phyloP scores from a whole-genome alignment of 2,329 filamentous ascomycete species.

The Talaromyces rugulosus region DNA sequence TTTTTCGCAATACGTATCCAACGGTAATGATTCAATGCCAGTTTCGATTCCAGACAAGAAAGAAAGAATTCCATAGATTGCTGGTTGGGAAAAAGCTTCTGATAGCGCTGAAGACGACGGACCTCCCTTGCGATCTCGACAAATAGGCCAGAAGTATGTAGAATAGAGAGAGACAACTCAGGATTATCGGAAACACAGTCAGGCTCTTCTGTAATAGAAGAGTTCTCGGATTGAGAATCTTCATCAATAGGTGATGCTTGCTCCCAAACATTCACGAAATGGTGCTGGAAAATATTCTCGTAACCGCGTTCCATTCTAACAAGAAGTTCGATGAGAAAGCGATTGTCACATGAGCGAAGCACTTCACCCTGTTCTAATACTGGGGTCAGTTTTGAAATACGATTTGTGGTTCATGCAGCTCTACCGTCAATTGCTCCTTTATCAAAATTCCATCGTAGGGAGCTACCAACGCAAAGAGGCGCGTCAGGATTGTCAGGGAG shows the following conservation, averaged over 20 bases:
- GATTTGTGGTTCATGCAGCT: not conserved
- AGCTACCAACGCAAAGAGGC: constrained; percentile 9
- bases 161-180: not conserved
- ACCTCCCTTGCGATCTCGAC: constrained; percentile 6
- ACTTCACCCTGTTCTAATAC: constrained; percentile 6
- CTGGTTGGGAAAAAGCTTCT: constrained; percentile 5
- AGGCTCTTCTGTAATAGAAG: not conserved
- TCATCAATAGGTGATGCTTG: not conserved
- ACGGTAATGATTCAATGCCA: constrained; percentile 1
- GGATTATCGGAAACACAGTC: not conserved
- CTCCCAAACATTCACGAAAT: not conserved
- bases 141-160: constrained; percentile 1
- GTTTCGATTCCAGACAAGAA: constrained; percentile 1
- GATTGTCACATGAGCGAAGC: constrained; percentile 3
- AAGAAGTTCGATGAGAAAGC: constrained; percentile 9
- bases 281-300: not conserved
- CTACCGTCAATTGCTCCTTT: constrained; percentile 9
- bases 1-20: constrained; percentile 1
- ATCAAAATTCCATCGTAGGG: constrained; percentile 1
- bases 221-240: not conserved
- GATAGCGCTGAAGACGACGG: constrained; percentile 12
- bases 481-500: constrained; percentile 9
- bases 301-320: constrained; percentile 3
- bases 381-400: constrained; percentile 1
- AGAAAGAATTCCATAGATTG: constrained; percentile 1